These are phyloP conservation scores for Papiliotrema laurentii DNA, from an alignment of 1,284 basidiomycete genomes.

Conservation along the genomic window DNA sequence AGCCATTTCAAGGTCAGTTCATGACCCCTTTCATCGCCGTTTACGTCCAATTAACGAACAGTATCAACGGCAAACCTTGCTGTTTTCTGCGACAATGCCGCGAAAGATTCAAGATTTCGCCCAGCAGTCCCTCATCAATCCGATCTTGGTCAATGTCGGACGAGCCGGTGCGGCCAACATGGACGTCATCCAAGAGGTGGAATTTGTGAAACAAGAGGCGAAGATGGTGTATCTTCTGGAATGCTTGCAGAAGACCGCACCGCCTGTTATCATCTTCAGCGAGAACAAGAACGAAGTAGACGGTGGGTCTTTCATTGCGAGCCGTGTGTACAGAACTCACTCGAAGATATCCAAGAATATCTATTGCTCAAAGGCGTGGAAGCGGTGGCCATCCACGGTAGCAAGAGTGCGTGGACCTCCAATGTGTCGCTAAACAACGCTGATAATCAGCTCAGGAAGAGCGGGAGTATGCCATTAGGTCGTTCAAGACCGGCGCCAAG, in stretches of 20 bases:
- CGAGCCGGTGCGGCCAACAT: conserved; percentile 96
- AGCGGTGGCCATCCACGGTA: conserved; percentile 97
- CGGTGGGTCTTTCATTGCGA: conserved; percentile 53
- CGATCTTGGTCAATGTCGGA: conserved; percentile 93
- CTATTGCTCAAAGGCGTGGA: conserved; percentile 94
- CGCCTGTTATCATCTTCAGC: conserved; percentile 95
- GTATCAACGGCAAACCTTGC: conserved; percentile 92
- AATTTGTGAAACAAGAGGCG: conserved; percentile 98
- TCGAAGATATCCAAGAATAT: conserved; percentile 92
- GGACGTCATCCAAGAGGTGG: conserved; percentile 94
- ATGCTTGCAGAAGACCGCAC: conserved; percentile 96
- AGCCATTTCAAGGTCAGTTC: conserved; percentile 82
- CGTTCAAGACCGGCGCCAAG: conserved; percentile 93
- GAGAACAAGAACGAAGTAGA: conserved; percentile 99
- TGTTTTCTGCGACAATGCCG: conserved; percentile 99
- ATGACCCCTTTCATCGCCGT: background rate
- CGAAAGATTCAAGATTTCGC: conserved; percentile 98
- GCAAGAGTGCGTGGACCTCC: conserved; percentile 64
- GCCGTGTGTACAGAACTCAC: background rate
- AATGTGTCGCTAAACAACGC: background rate
- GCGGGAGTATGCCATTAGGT: conserved; percentile 95
- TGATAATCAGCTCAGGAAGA: conserved; percentile 79
- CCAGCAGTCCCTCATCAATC: conserved; percentile 85
- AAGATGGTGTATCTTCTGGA: conserved; percentile 99
- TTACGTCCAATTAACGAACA: conserved; percentile 36